A percentile compares a stretch with the other conserved stretches of the same genome.
Conservation (phyloP, 1,284 basidiomycete genomes). For the Ceratobasidium sp. region DNA sequence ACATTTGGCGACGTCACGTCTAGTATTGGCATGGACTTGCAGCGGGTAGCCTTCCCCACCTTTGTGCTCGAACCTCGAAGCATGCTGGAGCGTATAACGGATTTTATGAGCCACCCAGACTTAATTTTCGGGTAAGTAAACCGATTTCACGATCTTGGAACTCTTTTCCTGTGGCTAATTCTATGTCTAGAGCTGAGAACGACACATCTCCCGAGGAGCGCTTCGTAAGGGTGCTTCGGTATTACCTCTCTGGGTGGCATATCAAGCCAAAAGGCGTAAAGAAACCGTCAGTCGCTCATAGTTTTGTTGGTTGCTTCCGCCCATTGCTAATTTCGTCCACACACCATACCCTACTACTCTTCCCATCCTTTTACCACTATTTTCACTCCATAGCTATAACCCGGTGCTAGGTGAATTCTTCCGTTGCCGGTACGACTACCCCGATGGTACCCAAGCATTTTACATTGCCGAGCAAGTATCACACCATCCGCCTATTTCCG, state of each 20-base stretch:
- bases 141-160: slow-evolving; percentile 43
- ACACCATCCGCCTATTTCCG: slow-evolving; percentile 95
- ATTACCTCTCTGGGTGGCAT: slow-evolving; percentile 99
- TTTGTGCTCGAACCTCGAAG: slow-evolving; percentile 95
- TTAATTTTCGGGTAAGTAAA: slow-evolving; percentile 90
- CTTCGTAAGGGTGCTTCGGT: slow-evolving; percentile 91
- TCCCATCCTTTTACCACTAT: not conserved
- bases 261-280: slow-evolving; percentile 99
- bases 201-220: slow-evolving; percentile 88
- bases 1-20: slow-evolving; percentile 9
- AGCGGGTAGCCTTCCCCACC: slow-evolving; percentile 79
- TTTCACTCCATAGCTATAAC: slow-evolving; percentile 78
- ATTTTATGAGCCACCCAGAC: slow-evolving; percentile 99
- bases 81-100: slow-evolving; percentile 96
- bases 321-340: not conserved
- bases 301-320: slow-evolving; percentile 14
- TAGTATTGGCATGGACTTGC: slow-evolving; percentile 94
- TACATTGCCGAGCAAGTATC: slow-evolving; percentile 99
- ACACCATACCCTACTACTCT: not conserved
- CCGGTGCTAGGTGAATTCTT: slow-evolving; percentile 98
- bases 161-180: slow-evolving; percentile 44
- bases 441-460: slow-evolving; percentile 91
- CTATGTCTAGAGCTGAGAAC: slow-evolving; percentile 72
- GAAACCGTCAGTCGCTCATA: slow-evolving; percentile 82
- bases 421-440: slow-evolving; percentile 94